Conservation (phyloP, 768 basidiomycete species). For the Leccinellum luteum region DNA sequence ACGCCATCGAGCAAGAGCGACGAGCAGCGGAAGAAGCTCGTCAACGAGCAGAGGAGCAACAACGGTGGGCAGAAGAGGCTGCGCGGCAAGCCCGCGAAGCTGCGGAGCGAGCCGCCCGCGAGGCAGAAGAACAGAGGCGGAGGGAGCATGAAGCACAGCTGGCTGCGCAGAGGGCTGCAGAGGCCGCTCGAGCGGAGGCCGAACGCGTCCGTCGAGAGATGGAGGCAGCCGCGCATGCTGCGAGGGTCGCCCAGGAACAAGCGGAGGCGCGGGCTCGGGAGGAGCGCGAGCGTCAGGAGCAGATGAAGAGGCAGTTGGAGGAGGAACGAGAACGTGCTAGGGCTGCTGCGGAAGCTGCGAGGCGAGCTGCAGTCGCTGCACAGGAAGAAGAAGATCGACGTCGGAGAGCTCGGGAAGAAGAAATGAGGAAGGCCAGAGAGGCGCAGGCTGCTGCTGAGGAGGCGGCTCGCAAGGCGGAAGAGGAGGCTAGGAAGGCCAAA, state of each 20-base stretch:
- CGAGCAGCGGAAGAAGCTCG: slow-evolving; percentile 19
- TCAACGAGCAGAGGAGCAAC: slow-evolving; percentile 20
- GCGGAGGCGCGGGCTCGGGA: slow-evolving; percentile 26
- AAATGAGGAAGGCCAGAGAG: slow-evolving; percentile 13
- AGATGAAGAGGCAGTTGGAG: slow-evolving; percentile 16
- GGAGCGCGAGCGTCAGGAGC: slow-evolving; percentile 22
- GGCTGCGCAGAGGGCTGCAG: slow-evolving; percentile 23
- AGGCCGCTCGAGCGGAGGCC: slow-evolving; percentile 22
- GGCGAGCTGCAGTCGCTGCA: slow-evolving; percentile 21
- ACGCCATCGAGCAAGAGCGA: slow-evolving; percentile 20
- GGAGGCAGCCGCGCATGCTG: slow-evolving; percentile 24
- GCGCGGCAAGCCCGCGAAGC: slow-evolving; percentile 23
- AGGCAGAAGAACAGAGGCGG: slow-evolving; percentile 18
- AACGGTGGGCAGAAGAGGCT: slow-evolving; percentile 15
- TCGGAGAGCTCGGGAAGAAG: slow-evolving; percentile 20
- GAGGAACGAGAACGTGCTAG: slow-evolving; percentile 18
- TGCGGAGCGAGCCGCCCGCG: slow-evolving; percentile 22
- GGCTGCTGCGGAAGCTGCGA: slow-evolving; percentile 24
- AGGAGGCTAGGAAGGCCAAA: slow-evolving; percentile 22
- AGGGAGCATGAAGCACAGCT: slow-evolving; percentile 16
- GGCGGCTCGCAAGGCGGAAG: slow-evolving; percentile 21
- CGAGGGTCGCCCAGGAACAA: slow-evolving; percentile 18
- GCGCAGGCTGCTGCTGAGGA: slow-evolving; percentile 23
- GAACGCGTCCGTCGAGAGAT: slow-evolving; percentile 20
- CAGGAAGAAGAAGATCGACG: slow-evolving; percentile 25